Conservation (phyloP, 257 asterid genomes). For the Lycium ferocissimum region DNA sequence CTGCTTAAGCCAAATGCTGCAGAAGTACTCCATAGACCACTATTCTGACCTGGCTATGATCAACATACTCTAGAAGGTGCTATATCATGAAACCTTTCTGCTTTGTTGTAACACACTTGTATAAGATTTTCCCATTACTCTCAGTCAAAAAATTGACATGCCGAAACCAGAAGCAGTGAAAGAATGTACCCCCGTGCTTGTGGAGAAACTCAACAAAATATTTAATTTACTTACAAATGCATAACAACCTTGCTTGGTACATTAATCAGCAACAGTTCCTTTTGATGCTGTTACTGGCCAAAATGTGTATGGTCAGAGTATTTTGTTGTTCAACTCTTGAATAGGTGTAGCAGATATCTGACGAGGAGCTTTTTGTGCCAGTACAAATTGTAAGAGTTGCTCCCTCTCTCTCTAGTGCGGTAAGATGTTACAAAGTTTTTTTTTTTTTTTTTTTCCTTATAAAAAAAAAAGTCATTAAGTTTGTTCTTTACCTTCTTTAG, state of each 20-base stretch:
- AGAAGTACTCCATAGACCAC: constrained; percentile 11
- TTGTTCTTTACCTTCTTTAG: neutral
- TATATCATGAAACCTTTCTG: neutral
- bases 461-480: neutral
- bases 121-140: neutral
- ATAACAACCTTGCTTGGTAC: constrained; percentile 3
- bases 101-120: neutral
- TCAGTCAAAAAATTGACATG: neutral
- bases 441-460: neutral
- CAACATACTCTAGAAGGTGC: neutral
- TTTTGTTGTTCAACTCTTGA: constrained; percentile 6
- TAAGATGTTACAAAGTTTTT: neutral
- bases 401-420: neutral
- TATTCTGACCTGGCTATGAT: neutral
- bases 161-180: neutral
- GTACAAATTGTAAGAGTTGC: neutral
- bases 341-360: neutral
- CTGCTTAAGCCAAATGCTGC: neutral
- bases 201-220: neutral
- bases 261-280: neutral
- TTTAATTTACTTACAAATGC: neutral
- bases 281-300: constrained; percentile 10
- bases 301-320: neutral
- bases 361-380: neutral
- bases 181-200: neutral